A percentile compares a stretch with the other conserved stretches of the same genome.
phyloP scores from a whole-genome alignment of 352 stramenopile species.

The Phytophthora vignae region DNA sequence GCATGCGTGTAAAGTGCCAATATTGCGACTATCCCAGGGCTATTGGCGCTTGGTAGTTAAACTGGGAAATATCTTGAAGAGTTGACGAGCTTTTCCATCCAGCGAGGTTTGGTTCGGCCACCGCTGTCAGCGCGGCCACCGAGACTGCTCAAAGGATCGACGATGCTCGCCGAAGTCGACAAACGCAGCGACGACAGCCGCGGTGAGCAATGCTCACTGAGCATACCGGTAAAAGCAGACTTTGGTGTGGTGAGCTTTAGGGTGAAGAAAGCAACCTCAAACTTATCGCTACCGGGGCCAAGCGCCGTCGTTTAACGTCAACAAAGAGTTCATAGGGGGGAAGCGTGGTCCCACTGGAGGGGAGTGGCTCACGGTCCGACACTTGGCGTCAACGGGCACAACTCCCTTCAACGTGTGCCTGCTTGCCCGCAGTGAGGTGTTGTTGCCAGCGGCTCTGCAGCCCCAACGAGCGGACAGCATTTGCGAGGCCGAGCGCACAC shows the following conservation, averaged over 20 bases:
- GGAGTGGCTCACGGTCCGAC: constrained; percentile 22
- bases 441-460: constrained; percentile 2
- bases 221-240: background rate
- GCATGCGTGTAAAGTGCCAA: background rate
- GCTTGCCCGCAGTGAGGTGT: background rate
- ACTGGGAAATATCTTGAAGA: background rate
- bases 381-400: background rate
- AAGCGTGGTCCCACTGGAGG: constrained; percentile 1
- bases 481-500: background rate
- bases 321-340: background rate
- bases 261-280: background rate
- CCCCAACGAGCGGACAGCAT: constrained; percentile 15
- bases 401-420: background rate
- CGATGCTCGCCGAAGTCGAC: background rate
- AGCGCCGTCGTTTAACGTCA: constrained; percentile 1
- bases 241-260: background rate
- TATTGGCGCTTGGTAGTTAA: too few relatives aligned
- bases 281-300: background rate
- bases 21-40: background rate
- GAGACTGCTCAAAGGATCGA: constrained; percentile 13
- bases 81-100: constrained; percentile 1
- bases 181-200: background rate
- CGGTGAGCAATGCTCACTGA: too few relatives aligned
- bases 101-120: background rate
- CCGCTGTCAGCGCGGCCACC: constrained; percentile 3